These are phyloP conservation scores for Nannizzia gypsea DNA, from an alignment of 2,329 filamentous ascomycete species.

Conservation along the genomic window DNA sequence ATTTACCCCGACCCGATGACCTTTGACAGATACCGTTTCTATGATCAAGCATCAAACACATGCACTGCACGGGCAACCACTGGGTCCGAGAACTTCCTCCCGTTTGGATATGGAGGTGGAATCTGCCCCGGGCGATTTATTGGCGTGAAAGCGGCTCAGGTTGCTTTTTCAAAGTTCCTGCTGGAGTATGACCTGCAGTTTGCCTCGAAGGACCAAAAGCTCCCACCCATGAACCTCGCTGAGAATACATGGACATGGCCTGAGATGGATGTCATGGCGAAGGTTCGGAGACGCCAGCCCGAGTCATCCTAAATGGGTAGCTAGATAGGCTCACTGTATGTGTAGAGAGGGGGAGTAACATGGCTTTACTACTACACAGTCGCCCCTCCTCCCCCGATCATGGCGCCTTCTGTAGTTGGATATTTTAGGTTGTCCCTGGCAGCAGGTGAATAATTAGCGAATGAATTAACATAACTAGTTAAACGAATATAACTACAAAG, in stretches of 20 bases:
- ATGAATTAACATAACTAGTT: too few relatives aligned
- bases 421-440: too few relatives aligned
- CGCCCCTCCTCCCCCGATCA: too few relatives aligned
- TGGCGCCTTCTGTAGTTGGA: too few relatives aligned
- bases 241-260: neutral
- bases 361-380: too few relatives aligned
- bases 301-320: neutral
- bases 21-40: neutral
- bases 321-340: neutral
- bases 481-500: too few relatives aligned
- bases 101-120: neutral
- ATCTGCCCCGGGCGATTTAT: constrained; percentile 3
- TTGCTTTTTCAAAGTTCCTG: neutral
- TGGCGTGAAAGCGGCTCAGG: neutral
- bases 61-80: neutral
- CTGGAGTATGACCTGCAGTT: neutral
- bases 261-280: neutral
- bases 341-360: too few relatives aligned
- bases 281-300: neutral
- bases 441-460: too few relatives aligned
- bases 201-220: neutral
- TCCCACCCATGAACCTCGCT: neutral
- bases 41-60: neutral
- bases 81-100: neutral
- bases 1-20: neutral